Evolutionary conservation across 225 moss, liverwort and hornwort species (phyloP), one percentile per base, ranked within the genome.

Genomic region (Asterella californica): DNA sequence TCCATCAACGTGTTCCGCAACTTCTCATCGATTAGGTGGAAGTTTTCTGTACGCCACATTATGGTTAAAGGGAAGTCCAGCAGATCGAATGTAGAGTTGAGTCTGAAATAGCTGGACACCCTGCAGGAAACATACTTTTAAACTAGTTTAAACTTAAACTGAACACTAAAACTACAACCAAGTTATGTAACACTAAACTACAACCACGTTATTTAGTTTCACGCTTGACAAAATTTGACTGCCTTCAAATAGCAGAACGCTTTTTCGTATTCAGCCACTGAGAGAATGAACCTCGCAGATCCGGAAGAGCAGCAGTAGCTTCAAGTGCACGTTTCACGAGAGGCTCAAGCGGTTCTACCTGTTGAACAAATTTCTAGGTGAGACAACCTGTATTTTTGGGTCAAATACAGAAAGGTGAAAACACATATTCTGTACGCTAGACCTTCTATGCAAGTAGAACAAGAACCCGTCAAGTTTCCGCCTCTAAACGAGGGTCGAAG

Each of bases 281-380:
- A 73, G 25, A 29, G 52, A 76, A n/a, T 34, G 30, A 19, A 92
- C 96, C 96, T 91, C 90, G 86, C 81, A 99, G 83, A 82, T 99
- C 88, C 45, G 94, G 93, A 84, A 86, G 83, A 81, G 92, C 83
- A 83, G 90, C 83, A 84, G 92, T 90, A 73, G 90, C 95, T 86
- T 93, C 90, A 76, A 99, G 83, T 71, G 95, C 97, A 76, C 94
- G 97, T 72, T 81, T 88, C 27, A 99, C 91, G 72, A 99, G 75
- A 25, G 97, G 95, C 59, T 91, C 91, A 82, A 99, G 78, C 60
- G 89, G 88, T 88, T 93, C 90, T 68, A 99, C 84, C 96, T 94
- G 87, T n/a, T 46, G 25, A 47, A 11, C 46, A 78, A 19, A 42
- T 18, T 9, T 12, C 48, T 62, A 27, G 47, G 64, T 78, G 14